A percentile compares a stretch with the other conserved stretches of the same genome.
These are phyloP conservation scores for Naganishia vishniacii DNA, from an alignment of 768 basidiomycete species.

Conservation along the genomic window DNA sequence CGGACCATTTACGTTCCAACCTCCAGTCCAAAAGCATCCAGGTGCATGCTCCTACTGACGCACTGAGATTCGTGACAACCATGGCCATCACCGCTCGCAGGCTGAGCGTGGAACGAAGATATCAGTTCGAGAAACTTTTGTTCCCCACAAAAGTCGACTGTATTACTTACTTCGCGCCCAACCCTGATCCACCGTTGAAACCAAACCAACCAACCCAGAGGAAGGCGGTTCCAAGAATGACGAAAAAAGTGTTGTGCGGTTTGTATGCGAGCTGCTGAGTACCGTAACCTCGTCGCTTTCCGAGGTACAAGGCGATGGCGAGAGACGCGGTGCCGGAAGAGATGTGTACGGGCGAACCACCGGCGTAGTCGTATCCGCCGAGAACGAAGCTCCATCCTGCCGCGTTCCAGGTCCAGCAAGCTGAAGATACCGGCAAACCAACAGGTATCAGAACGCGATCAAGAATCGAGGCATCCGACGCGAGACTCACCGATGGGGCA, in stretches of 20 bases:
- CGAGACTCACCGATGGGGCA: constrained; percentile 66
- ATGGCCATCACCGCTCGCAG: constrained; percentile 76
- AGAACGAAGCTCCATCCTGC: constrained; percentile 73
- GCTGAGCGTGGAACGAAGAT: too few species aligned
- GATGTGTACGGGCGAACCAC: constrained; percentile 51
- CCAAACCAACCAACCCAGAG: constrained; percentile 80
- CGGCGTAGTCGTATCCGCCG: constrained; percentile 83
- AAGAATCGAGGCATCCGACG: constrained; percentile 56
- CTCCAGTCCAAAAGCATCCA: constrained; percentile 74
- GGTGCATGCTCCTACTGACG: constrained; percentile 67
- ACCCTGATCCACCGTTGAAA: constrained; percentile 87
- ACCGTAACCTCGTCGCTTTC: constrained; percentile 61
- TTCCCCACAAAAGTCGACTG: too few species aligned
- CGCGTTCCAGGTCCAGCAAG: constrained; percentile 53
- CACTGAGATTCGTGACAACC: constrained; percentile 84
- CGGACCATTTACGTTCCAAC: constrained; percentile 72
- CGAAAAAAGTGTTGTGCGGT: constrained; percentile 79
- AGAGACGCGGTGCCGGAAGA: constrained; percentile 67
- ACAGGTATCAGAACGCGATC: not conserved
- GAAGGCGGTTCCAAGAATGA: constrained; percentile 75
- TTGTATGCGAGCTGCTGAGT: constrained; percentile 57
- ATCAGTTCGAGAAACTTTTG: too few species aligned
- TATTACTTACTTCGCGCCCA: constrained; percentile 52
- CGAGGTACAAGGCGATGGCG: constrained; percentile 80
- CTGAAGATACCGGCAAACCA: not conserved